Percentiles rank a stretch among this genome's conserved stretches.
Evolutionary conservation across 2,329 filamentous ascomycete species (phyloP).

Genomic region (Colletotrichum camelliae): DNA sequence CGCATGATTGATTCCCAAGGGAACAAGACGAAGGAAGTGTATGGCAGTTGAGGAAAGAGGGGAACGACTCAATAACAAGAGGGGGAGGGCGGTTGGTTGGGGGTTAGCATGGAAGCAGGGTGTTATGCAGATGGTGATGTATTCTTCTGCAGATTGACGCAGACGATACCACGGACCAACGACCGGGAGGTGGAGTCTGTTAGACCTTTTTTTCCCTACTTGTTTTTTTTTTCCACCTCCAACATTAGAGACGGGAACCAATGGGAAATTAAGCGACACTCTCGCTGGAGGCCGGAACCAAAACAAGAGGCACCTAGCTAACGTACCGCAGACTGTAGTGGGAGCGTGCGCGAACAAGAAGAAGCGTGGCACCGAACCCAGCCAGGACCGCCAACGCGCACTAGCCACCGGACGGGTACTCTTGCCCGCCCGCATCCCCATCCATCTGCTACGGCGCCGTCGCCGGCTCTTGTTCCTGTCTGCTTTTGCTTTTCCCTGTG

Average conservation of each 20-base stretch:
- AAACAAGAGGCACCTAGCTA: constrained; percentile 8
- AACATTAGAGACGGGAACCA: background rate
- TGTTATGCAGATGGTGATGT: background rate
- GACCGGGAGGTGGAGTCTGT: background rate
- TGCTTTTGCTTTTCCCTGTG: background rate
- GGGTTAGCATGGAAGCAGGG: background rate
- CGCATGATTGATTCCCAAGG: background rate
- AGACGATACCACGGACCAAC: background rate
- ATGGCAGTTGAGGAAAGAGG: background rate
- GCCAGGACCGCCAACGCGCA: background rate
- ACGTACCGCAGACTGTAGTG: background rate
- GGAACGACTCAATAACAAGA: too few relatives aligned
- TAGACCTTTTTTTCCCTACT: background rate
- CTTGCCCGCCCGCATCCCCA: background rate
- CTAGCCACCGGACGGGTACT: constrained; percentile 4
- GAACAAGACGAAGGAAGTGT: background rate
- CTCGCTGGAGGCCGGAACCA: background rate
- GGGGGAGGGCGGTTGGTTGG: background rate
- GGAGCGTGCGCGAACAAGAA: background rate
- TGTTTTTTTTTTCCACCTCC: background rate
- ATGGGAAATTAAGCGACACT: constrained; percentile 1
- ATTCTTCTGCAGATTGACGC: background rate
- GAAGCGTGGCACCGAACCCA: background rate
- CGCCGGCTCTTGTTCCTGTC: background rate
- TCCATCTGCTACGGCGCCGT: constrained; percentile 2